Percentiles rank a stretch among this genome's conserved stretches.
Evolutionary conservation across 768 basidiomycete genomes (phyloP).

Genomic region (Suillus cothurnatus): DNA sequence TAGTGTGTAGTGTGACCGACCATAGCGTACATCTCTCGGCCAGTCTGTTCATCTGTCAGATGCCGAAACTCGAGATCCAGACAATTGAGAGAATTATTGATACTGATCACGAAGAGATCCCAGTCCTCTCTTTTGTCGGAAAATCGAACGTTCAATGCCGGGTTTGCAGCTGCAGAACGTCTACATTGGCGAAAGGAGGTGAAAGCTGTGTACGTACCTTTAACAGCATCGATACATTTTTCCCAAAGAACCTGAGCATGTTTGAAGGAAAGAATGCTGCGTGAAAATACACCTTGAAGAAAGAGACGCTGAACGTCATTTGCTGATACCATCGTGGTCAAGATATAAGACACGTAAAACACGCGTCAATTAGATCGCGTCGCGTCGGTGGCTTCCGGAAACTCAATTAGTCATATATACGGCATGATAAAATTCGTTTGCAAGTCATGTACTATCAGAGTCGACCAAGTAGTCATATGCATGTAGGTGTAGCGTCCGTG

Average conservation of each 20-base stretch:
- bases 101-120: slow-evolving; percentile 55
- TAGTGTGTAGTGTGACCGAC: slow-evolving; percentile 42
- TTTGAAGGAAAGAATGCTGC: slow-evolving; percentile 63
- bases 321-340: slow-evolving; percentile 44
- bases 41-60: slow-evolving; percentile 63
- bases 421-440: background rate
- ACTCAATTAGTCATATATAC: background rate
- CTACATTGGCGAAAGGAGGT: slow-evolving; percentile 6
- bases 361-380: slow-evolving; percentile 28
- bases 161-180: slow-evolving; percentile 49
- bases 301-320: slow-evolving; percentile 76
- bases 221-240: slow-evolving; percentile 67
- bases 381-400: slow-evolving; percentile 10
- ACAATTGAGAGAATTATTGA: slow-evolving; percentile 67
- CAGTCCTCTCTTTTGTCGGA: slow-evolving; percentile 49
- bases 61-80: slow-evolving; percentile 75
- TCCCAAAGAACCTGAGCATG: slow-evolving; percentile 68
- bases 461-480: background rate
- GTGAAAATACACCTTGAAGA: slow-evolving; percentile 76
- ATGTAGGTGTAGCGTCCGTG: background rate
- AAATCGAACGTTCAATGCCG: slow-evolving; percentile 48
- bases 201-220: slow-evolving; percentile 44
- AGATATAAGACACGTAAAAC: slow-evolving; percentile 10
- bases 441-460: background rate
- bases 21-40: slow-evolving; percentile 65